Conservation (phyloP, 345 rosid genomes). For the Gossypium thurberi region DNA sequence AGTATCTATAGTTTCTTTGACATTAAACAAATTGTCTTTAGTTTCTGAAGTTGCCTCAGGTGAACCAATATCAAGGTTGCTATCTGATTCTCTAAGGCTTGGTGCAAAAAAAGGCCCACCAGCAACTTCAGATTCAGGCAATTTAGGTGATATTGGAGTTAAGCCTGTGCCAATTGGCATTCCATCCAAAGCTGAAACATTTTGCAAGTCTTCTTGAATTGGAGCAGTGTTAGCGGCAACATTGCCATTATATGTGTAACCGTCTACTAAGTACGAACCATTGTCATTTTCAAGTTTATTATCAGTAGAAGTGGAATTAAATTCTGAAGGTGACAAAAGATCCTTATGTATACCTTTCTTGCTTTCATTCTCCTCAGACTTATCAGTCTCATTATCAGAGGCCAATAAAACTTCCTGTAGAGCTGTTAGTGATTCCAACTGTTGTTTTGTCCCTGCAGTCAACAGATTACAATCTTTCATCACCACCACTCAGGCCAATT, state of each 20-base stretch:
- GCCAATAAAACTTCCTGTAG: conserved; percentile 47
- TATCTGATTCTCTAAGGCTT: conserved; percentile 19
- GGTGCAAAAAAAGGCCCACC: conserved; percentile 23
- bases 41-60: conserved; percentile 30
- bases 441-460: conserved; percentile 47
- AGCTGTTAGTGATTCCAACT: conserved; percentile 59
- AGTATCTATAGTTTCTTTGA: conserved; percentile 29
- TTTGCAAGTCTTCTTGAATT: conserved; percentile 26
- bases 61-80: conserved; percentile 18
- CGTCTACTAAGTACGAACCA: conserved; percentile 19
- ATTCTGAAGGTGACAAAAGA: conserved; percentile 29
- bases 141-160: conserved; percentile 21
- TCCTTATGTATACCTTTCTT: conserved; percentile 27
- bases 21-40: conserved; percentile 21
- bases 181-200: conserved; percentile 29
- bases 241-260: conserved; percentile 19
- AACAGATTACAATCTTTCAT: conserved; percentile 8
- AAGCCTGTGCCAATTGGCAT: conserved; percentile 32
- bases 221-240: conserved; percentile 22
- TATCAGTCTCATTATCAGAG: conserved; percentile 34
- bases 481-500: background rate
- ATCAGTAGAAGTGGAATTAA: conserved; percentile 30
- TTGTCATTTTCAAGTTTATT: conserved; percentile 22
- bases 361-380: conserved; percentile 22
- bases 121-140: conserved; percentile 31